phyloP scores from a whole-genome alignment of 768 basidiomycete species.

The Tylopilus sp. region DNA sequence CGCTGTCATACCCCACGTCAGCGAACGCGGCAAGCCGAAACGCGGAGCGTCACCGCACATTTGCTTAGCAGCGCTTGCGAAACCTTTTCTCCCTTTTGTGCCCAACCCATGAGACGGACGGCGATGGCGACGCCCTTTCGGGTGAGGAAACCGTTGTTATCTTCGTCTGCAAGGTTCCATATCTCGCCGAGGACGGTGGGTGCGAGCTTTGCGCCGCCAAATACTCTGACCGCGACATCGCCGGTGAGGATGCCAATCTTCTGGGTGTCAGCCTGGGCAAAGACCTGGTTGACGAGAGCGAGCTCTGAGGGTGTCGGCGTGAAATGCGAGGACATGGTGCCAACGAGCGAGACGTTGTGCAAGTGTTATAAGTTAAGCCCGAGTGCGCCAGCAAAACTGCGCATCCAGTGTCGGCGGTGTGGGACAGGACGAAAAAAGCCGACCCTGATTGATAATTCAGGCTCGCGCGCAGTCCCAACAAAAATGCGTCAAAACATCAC shows the following conservation, averaged over 20 bases:
- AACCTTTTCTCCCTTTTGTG: constrained; percentile 79
- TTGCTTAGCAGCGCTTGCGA: constrained; percentile 60
- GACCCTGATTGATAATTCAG: not conserved
- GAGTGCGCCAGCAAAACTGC: constrained; percentile 13
- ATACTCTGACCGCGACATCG: constrained; percentile 85
- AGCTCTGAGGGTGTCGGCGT: constrained; percentile 46
- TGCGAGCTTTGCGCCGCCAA: constrained; percentile 77
- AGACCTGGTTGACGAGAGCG: constrained; percentile 69
- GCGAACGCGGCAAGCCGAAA: not conserved
- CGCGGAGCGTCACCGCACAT: constrained; percentile 48
- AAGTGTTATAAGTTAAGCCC: constrained; percentile 22
- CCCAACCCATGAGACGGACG: constrained; percentile 88
- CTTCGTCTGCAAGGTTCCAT: constrained; percentile 89
- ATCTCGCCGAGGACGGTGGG: constrained; percentile 84
- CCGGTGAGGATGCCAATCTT: constrained; percentile 84
- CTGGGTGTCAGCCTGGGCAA: constrained; percentile 68
- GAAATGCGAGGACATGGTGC: constrained; percentile 41
- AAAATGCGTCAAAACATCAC: not conserved
- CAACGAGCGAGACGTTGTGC: not conserved
- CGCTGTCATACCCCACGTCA: constrained; percentile 46
- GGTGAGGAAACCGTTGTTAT: constrained; percentile 91
- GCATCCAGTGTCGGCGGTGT: constrained; percentile 9
- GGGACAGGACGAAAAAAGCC: constrained; percentile 3
- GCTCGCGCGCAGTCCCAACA: not conserved
- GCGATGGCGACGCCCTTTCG: constrained; percentile 85